phyloP scores from a whole-genome alignment of 345 rosid species.

The Cochlearia excelsa region DNA sequence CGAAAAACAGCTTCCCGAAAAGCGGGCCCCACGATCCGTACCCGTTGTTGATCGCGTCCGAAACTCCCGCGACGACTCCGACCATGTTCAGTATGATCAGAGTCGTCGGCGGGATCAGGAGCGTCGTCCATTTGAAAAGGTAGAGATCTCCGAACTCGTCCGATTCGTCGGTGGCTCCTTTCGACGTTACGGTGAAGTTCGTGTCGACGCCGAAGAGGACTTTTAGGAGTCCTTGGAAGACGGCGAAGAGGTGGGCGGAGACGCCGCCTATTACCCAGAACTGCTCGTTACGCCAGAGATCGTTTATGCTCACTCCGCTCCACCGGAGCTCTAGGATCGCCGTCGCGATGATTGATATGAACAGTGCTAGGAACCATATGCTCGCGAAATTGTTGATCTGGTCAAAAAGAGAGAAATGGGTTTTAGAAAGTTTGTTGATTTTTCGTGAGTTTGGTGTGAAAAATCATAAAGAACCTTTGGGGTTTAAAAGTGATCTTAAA shows the following conservation, averaged over 20 bases:
- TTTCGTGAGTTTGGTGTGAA: not conserved
- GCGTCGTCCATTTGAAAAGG: slow-evolving; percentile 97
- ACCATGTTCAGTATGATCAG: slow-evolving; percentile 89
- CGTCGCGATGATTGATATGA: slow-evolving; percentile 82
- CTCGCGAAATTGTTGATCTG: slow-evolving; percentile 85
- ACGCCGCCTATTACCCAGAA: slow-evolving; percentile 98
- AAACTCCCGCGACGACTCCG: slow-evolving; percentile 84
- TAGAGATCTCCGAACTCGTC: slow-evolving; percentile 88
- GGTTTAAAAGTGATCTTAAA: no score
- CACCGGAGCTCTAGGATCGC: slow-evolving; percentile 84
- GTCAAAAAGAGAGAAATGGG: not conserved
- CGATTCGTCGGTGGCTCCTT: slow-evolving; percentile 56
- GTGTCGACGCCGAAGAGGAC: slow-evolving; percentile 92
- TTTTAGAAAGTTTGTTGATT: not conserved
- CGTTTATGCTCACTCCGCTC: slow-evolving; percentile 86
- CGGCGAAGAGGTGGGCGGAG: slow-evolving; percentile 93
- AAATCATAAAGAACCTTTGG: not conserved
- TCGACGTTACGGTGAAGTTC: slow-evolving; percentile 90
- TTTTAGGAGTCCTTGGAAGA: slow-evolving; percentile 95
- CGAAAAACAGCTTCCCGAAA: slow-evolving; percentile 86
- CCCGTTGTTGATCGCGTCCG: slow-evolving; percentile 82
- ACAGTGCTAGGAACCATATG: slow-evolving; percentile 85
- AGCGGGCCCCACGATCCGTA: slow-evolving; percentile 52
- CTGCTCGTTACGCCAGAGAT: slow-evolving; percentile 95
- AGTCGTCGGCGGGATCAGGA: slow-evolving; percentile 92